Evolutionary conservation across 2,329 filamentous ascomycete genomes (phyloP).

Genomic region (Beauveria sp.): DNA sequence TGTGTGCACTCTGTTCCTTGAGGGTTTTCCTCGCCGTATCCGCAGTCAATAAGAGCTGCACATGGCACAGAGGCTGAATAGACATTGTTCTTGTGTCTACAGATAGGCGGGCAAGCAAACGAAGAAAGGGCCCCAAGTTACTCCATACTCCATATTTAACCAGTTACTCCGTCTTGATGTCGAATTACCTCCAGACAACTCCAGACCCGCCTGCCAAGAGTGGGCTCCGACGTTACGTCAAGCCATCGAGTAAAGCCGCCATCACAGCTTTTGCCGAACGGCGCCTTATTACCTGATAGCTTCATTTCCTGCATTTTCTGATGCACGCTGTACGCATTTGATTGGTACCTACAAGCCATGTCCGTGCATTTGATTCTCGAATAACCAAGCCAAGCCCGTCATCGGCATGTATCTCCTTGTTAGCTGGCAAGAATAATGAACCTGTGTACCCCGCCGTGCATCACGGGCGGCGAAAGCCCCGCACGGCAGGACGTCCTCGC

Average conservation of each 20-base stretch:
- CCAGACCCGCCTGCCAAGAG: neutral
- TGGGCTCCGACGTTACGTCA: conserved; percentile 3
- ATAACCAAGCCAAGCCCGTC: neutral
- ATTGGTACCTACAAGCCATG: neutral
- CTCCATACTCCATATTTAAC: too few relatives aligned
- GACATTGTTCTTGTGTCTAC: neutral
- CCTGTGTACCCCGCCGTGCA: neutral
- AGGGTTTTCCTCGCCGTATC: too few relatives aligned
- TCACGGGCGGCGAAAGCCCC: neutral
- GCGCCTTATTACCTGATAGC: conserved; percentile 7
- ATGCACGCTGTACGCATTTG: neutral
- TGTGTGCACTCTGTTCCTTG: neutral
- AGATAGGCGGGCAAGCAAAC: neutral
- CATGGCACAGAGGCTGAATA: neutral
- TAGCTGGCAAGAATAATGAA: neutral
- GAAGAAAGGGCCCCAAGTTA: too few relatives aligned
- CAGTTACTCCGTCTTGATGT: too few relatives aligned
- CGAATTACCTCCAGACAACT: neutral
- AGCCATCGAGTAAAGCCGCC: conserved; percentile 6
- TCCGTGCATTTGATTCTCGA: too few relatives aligned
- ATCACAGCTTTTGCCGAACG: neutral
- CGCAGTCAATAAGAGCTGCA: neutral
- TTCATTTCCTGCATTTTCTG: neutral
- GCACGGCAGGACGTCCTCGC: neutral
- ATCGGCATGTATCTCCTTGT: neutral